phyloP scores from a whole-genome alignment of 345 rosid species.

The Orychophragmus violaceus region DNA sequence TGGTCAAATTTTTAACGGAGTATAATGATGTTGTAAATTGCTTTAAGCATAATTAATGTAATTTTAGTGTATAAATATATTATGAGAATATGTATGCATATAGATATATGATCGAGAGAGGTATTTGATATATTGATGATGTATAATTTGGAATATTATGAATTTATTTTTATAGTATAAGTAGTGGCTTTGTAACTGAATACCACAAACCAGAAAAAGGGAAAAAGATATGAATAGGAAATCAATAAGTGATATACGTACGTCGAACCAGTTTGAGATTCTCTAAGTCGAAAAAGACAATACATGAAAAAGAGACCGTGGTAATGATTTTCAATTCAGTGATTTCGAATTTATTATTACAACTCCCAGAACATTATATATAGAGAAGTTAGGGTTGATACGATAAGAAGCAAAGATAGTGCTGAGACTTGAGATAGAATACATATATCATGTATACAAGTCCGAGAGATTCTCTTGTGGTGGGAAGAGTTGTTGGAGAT shows the following conservation, averaged over 20 bases:
- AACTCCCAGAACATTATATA: neutral
- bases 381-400: neutral
- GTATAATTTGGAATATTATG: neutral
- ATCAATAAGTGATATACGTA: neutral
- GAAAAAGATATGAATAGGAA: neutral
- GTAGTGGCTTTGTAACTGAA: neutral
- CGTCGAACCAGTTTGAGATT: neutral
- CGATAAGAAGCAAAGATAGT: neutral
- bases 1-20: no score
- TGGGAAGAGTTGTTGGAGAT: conserved; percentile 28
- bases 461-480: conserved; percentile 24
- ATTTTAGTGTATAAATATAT: neutral
- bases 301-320: neutral
- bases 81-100: neutral
- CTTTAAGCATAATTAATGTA: neutral
- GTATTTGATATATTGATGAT: no score
- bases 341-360: no score
- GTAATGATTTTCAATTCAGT: neutral
- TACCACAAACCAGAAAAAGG: neutral
- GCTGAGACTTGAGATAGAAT: neutral
- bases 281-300: neutral
- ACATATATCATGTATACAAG: conserved; percentile 4
- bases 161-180: neutral
- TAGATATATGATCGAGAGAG: neutral
- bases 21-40: neutral